Evolutionary conservation across 768 basidiomycete genomes (phyloP).

Genomic region (Auriculariales sp.): DNA sequence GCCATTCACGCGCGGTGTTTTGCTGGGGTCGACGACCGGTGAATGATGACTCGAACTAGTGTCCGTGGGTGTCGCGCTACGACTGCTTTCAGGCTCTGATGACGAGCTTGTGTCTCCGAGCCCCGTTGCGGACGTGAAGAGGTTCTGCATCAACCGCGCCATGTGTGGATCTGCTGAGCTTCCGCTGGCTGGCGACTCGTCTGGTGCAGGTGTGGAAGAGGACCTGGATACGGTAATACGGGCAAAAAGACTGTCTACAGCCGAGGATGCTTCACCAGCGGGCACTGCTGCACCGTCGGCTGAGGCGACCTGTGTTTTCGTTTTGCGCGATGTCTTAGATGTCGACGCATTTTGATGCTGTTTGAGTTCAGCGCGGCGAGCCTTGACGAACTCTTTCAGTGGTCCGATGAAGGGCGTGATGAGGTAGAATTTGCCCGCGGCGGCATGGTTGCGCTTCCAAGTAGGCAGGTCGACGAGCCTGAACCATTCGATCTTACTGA

Average conservation of each 20-base stretch:
- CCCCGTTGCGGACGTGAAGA: not conserved
- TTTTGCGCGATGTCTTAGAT: not conserved
- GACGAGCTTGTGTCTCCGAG: not conserved
- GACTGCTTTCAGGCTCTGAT: too few species aligned
- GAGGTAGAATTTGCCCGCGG: slow-evolving; percentile 73
- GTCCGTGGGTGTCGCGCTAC: too few species aligned
- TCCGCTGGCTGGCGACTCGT: not conserved
- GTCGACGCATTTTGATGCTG: too few species aligned
- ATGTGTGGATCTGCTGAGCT: not conserved
- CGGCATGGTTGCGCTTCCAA: slow-evolving; percentile 68
- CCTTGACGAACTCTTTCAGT: not conserved
- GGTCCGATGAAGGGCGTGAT: slow-evolving; percentile 77
- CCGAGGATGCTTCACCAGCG: not conserved
- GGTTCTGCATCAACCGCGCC: not conserved
- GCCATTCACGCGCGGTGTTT: too few species aligned
- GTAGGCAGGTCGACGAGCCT: slow-evolving; percentile 77
- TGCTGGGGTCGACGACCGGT: too few species aligned
- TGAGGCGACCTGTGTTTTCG: not conserved
- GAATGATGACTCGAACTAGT: too few species aligned
- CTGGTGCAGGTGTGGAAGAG: not conserved
- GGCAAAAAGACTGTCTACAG: not conserved
- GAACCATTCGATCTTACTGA: slow-evolving; percentile 98
- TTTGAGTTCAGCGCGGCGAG: too few species aligned
- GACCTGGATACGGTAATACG: not conserved
- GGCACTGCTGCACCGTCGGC: not conserved